Conservation (phyloP, 441 rosid genomes). For the Theobroma grandiflorum region DNA sequence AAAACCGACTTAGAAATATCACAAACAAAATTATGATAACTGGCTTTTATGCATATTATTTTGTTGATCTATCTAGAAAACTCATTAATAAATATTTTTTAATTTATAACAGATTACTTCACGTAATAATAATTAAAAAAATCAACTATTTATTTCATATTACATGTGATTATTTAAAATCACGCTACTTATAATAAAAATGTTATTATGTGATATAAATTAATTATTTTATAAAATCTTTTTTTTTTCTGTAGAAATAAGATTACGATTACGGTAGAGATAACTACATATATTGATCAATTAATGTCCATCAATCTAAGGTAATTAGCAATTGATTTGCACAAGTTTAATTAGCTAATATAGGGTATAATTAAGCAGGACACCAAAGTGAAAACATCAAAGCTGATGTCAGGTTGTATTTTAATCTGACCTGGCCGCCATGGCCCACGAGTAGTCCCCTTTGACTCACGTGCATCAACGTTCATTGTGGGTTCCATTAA, state of each 20-base stretch:
- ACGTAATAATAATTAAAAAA: too few relatives aligned
- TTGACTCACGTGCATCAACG: constrained; percentile 65
- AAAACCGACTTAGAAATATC: not conserved
- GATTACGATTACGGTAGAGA: too few relatives aligned
- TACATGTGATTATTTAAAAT: too few relatives aligned
- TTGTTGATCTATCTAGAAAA: too few relatives aligned
- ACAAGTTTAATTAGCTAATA: not conserved
- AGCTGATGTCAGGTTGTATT: constrained; percentile 31
- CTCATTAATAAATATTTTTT: too few relatives aligned
- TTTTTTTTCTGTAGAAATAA: too few relatives aligned
- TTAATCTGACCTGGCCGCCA: constrained; percentile 58
- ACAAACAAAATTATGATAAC: not conserved
- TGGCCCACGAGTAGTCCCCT: constrained; percentile 33
- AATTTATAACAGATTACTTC: too few relatives aligned
- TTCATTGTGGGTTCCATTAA: constrained; percentile 37
- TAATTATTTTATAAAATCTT: too few relatives aligned
- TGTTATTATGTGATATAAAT: too few relatives aligned
- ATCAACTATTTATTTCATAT: too few relatives aligned
- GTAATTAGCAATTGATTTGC: not conserved
- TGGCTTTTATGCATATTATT: not conserved
- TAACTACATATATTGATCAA: not conserved
- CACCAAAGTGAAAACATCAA: constrained; percentile 28
- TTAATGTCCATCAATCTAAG: not conserved
- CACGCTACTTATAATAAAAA: too few relatives aligned
- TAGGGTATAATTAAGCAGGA: not conserved